Conservation (phyloP, 2,329 filamentous ascomycete genomes). For the Cladophialophora chaetospira region DNA sequence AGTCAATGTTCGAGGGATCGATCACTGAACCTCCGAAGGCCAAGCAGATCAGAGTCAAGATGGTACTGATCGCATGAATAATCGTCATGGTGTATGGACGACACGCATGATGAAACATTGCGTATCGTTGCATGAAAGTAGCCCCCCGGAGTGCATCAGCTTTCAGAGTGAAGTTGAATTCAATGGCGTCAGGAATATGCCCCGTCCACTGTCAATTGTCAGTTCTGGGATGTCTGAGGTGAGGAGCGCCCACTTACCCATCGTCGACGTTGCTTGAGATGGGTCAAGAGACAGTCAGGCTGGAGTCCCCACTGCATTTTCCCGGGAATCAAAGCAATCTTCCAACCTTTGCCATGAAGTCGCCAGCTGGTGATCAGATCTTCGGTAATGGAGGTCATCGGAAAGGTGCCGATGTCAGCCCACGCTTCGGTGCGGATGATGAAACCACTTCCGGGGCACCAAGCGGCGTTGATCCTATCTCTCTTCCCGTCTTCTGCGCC, state of each 20-base stretch:
- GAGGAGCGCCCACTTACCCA: slow-evolving; percentile 46
- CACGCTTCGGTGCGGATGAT: slow-evolving; percentile 34
- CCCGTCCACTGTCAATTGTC: slow-evolving; percentile 26
- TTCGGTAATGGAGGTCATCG: slow-evolving; percentile 35
- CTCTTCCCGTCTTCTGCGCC: slow-evolving; percentile 37
- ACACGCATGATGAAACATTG: slow-evolving; percentile 27
- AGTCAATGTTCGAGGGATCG: slow-evolving; percentile 7
- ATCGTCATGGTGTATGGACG: slow-evolving; percentile 28
- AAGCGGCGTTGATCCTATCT: slow-evolving; percentile 34
- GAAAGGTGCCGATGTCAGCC: slow-evolving; percentile 34
- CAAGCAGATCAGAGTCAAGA: slow-evolving; percentile 16
- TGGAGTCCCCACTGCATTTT: slow-evolving; percentile 35
- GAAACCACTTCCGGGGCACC: slow-evolving; percentile 37
- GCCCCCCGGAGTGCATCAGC: slow-evolving; percentile 13
- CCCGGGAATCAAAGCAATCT: slow-evolving; percentile 33
- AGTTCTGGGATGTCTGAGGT: slow-evolving; percentile 36
- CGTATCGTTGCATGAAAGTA: slow-evolving; percentile 19
- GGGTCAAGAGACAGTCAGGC: slow-evolving; percentile 40
- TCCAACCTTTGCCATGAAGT: slow-evolving; percentile 35
- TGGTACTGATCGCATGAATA: slow-evolving; percentile 12
- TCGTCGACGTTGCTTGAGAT: slow-evolving; percentile 43
- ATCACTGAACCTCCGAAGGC: slow-evolving; percentile 13
- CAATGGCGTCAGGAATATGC: slow-evolving; percentile 21
- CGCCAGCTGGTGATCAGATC: slow-evolving; percentile 35
- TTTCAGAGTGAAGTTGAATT: slow-evolving; percentile 17